Percentiles rank a stretch among this genome's conserved stretches.
phyloP scores from a whole-genome alignment of 2,329 filamentous ascomycete species.

The Sclerotinia glacialis region DNA sequence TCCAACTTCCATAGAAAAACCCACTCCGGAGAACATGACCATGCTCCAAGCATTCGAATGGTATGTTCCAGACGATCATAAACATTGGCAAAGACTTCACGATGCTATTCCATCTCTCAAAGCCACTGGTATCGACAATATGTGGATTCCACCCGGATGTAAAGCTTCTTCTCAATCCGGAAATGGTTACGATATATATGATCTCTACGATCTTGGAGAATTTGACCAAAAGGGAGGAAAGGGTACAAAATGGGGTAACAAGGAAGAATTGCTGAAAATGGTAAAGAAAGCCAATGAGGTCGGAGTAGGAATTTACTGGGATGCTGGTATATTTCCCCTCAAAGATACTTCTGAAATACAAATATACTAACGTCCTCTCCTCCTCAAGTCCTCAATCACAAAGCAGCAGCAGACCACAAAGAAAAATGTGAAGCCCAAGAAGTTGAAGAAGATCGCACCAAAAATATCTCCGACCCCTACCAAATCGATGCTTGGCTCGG shows the following conservation, averaged over 20 bases:
- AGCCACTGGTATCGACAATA: slow-evolving; percentile 57
- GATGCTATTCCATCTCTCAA: slow-evolving; percentile 53
- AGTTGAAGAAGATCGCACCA: slow-evolving; percentile 57
- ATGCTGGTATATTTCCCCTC: slow-evolving; percentile 45
- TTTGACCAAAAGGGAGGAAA: slow-evolving; percentile 66
- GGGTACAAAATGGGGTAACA: slow-evolving; percentile 67
- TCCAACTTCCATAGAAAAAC: slow-evolving; percentile 26
- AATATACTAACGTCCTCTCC: background rate
- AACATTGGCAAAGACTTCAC: slow-evolving; percentile 60
- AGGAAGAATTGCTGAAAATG: slow-evolving; percentile 57
- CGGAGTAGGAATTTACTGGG: slow-evolving; percentile 62
- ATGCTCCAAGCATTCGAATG: slow-evolving; percentile 73
- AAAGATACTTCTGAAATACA: background rate
- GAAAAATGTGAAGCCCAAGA: slow-evolving; percentile 62
- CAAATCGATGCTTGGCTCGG: slow-evolving; percentile 68
- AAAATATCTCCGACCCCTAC: slow-evolving; percentile 52
- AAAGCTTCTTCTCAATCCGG: slow-evolving; percentile 61
- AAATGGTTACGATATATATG: slow-evolving; percentile 69
- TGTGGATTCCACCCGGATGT: slow-evolving; percentile 70
- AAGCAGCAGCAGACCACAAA: slow-evolving; percentile 63
- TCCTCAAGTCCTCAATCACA: slow-evolving; percentile 64
- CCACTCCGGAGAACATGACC: slow-evolving; percentile 49
- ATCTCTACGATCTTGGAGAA: slow-evolving; percentile 68
- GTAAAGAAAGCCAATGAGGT: slow-evolving; percentile 49
- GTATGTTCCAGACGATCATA: slow-evolving; percentile 60